phyloP scores from a whole-genome alignment of 2,329 filamentous ascomycete species.

The Colletotrichum sidae region DNA sequence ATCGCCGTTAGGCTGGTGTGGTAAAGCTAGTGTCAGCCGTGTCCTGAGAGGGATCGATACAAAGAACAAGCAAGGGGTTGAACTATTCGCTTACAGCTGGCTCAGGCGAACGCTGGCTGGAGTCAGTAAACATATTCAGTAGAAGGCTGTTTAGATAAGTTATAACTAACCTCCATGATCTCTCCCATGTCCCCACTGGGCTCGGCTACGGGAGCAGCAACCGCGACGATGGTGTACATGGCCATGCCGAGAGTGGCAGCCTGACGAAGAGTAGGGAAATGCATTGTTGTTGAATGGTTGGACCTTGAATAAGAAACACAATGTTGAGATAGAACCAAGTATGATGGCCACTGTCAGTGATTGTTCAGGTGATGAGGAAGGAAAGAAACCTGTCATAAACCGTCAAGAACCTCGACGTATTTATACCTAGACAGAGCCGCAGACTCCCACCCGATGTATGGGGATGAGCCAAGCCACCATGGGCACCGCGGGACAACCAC shows the following conservation, averaged over 20 bases:
- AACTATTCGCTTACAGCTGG: constrained; percentile 7
- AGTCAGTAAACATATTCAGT: background rate
- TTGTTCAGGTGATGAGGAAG: background rate
- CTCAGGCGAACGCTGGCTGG: constrained; percentile 12
- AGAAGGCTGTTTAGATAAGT: no score
- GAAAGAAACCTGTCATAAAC: background rate
- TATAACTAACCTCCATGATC: constrained; percentile 6
- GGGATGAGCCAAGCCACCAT: no score
- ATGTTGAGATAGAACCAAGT: no score
- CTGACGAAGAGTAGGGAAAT: constrained; percentile 25
- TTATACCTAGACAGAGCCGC: no score
- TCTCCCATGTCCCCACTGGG: background rate
- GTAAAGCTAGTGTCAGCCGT: background rate
- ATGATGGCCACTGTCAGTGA: no score
- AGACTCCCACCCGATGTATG: no score
- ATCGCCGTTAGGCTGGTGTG: constrained; percentile 9
- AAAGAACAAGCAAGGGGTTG: background rate
- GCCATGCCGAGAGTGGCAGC: constrained; percentile 24
- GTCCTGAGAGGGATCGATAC: background rate
- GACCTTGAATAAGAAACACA: no score
- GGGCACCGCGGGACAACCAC: no score
- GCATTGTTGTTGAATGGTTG: constrained; percentile 2
- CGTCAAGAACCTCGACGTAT: no score
- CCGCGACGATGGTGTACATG: constrained; percentile 15
- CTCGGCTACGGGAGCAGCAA: constrained; percentile 19